These are phyloP conservation scores for Suillus weaverae DNA, from an alignment of 768 basidiomycete genomes.

Conservation along the genomic window DNA sequence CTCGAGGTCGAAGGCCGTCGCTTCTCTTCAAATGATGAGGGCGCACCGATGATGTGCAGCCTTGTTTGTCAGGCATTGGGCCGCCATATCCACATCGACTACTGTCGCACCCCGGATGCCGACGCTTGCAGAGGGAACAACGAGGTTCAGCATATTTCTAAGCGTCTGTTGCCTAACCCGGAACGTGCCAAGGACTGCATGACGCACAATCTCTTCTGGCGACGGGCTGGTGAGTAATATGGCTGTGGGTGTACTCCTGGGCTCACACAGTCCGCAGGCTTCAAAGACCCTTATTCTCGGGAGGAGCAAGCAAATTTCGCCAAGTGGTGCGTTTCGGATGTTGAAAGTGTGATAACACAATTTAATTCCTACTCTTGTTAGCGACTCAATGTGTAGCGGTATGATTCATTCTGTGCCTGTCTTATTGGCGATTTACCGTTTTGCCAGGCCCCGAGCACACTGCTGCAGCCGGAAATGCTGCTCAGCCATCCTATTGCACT, in stretches of 20 bases:
- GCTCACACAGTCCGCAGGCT: slow-evolving; percentile 37
- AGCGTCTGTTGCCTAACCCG: slow-evolving; percentile 47
- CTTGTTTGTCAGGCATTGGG: slow-evolving; percentile 56
- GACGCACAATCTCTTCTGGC: slow-evolving; percentile 57
- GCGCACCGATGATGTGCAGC: slow-evolving; percentile 65
- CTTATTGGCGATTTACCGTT: background rate
- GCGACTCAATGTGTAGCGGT: slow-evolving; percentile 56
- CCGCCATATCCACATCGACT: slow-evolving; percentile 57
- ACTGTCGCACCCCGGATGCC: slow-evolving; percentile 44
- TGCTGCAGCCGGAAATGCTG: slow-evolving; percentile 35
- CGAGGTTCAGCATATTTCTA: slow-evolving; percentile 47
- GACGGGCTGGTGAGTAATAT: slow-evolving; percentile 47
- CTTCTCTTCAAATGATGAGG: slow-evolving; percentile 54
- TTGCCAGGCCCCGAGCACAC: slow-evolving; percentile 51
- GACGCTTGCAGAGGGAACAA: slow-evolving; percentile 38
- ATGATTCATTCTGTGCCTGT: background rate
- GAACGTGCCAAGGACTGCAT: slow-evolving; percentile 51
- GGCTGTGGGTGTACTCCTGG: too few species aligned
- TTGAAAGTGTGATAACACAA: background rate
- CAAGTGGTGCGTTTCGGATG: slow-evolving; percentile 44
- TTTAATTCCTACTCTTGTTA: slow-evolving; percentile 16
- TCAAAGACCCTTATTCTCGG: slow-evolving; percentile 64
- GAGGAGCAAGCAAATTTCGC: slow-evolving; percentile 55
- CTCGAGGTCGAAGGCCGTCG: slow-evolving; percentile 57
- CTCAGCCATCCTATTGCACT: slow-evolving; percentile 54